Conservation (phyloP, 2,329 filamentous ascomycete genomes). For the Pleoardoris graminearum region DNA sequence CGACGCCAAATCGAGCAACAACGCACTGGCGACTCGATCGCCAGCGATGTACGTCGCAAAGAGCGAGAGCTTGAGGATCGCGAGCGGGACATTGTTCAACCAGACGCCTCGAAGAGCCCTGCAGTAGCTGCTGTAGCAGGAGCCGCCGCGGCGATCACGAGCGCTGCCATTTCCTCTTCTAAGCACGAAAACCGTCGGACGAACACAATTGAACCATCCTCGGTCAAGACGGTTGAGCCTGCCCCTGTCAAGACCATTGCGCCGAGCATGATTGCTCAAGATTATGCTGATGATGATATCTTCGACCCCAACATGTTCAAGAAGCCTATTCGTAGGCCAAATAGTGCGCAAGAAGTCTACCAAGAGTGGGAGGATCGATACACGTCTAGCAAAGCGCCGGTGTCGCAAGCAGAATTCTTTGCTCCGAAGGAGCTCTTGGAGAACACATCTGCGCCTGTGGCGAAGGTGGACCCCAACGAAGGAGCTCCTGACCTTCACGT, state of each 20-base stretch:
- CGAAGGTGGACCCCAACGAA: slow-evolving; percentile 47
- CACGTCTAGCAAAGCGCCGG: slow-evolving; percentile 32
- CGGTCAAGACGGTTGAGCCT: slow-evolving; percentile 31
- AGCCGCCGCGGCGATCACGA: slow-evolving; percentile 37
- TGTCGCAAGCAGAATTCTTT: slow-evolving; percentile 53
- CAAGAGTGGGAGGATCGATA: slow-evolving; percentile 50
- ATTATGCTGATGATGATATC: slow-evolving; percentile 50
- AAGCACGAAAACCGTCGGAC: slow-evolving; percentile 31
- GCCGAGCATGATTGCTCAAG: slow-evolving; percentile 37
- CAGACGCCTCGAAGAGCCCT: slow-evolving; percentile 43
- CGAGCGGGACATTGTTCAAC: slow-evolving; percentile 38
- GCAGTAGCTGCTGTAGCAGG: slow-evolving; percentile 42
- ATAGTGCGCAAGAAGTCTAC: slow-evolving; percentile 47
- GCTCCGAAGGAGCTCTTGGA: slow-evolving; percentile 50
- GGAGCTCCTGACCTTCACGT: slow-evolving; percentile 50
- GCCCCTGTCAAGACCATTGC: slow-evolving; percentile 41
- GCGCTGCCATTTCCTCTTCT: slow-evolving; percentile 36
- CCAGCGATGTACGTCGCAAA: slow-evolving; percentile 38
- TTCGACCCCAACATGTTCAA: slow-evolving; percentile 53
- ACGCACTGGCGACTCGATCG: slow-evolving; percentile 34
- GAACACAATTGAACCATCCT: slow-evolving; percentile 16
- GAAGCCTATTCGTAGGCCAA: slow-evolving; percentile 27
- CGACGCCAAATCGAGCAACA: slow-evolving; percentile 33
- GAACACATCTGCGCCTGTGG: slow-evolving; percentile 40
- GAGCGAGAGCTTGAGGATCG: slow-evolving; percentile 41